A percentile compares a stretch with the other conserved stretches of the same genome.
These are phyloP conservation scores for Mycena citricolor DNA, from an alignment of 1,284 basidiomycete species.

Conservation along the genomic window DNA sequence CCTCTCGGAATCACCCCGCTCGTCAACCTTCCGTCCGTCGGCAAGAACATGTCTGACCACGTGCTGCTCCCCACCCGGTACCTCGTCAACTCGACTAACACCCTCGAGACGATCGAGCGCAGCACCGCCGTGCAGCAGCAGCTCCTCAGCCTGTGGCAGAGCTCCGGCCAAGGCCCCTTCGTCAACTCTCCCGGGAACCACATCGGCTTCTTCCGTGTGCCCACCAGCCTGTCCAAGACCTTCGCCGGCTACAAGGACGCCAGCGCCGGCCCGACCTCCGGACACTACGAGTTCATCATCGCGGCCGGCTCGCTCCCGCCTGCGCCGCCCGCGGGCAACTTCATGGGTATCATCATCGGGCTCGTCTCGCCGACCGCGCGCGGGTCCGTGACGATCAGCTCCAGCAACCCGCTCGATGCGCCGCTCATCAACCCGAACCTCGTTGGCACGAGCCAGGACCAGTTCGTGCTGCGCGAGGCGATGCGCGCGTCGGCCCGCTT, in stretches of 20 bases:
- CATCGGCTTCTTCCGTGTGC: conserved; percentile 21
- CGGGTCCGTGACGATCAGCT: conserved; percentile 26
- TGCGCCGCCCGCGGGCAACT: conserved; percentile 6
- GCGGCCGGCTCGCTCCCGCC: not conserved
- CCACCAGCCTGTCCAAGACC: conserved; percentile 15
- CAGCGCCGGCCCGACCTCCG: conserved; percentile 17
- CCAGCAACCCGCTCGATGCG: conserved; percentile 24
- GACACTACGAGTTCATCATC: conserved; percentile 24
- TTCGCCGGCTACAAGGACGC: conserved; percentile 13
- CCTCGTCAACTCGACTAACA: conserved; percentile 25
- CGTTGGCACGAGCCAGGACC: conserved; percentile 24
- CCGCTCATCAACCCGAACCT: conserved; percentile 28
- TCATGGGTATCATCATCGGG: not conserved
- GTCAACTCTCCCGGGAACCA: conserved; percentile 15
- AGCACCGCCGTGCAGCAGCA: conserved; percentile 22
- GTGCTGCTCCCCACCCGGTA: conserved; percentile 2
- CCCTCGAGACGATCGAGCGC: conserved; percentile 25
- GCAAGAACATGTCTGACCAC: conserved; percentile 43
- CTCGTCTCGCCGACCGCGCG: conserved; percentile 19
- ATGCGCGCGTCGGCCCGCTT: conserved; percentile 22
- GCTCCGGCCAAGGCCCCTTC: conserved; percentile 14
- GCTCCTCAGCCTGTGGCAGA: conserved; percentile 17
- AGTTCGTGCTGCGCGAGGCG: conserved; percentile 21
- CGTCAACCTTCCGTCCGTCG: conserved; percentile 36
- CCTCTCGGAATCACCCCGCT: conserved; percentile 33